Conservation (phyloP, 2,329 filamentous ascomycete genomes). For the Pseudocercospora eumusae region DNA sequence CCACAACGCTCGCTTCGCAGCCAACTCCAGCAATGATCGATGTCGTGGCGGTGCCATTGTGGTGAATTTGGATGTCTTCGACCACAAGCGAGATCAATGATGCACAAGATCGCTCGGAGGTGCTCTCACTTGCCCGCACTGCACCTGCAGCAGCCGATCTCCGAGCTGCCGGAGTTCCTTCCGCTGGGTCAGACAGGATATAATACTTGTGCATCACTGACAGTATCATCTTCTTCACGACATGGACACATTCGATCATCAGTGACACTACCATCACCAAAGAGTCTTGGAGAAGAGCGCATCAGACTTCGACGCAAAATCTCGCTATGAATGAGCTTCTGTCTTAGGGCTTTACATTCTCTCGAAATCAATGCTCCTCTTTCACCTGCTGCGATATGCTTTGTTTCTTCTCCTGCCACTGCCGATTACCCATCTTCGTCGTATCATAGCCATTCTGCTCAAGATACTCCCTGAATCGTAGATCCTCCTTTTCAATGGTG, state of each 20-base stretch:
- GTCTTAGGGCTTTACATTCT: neutral
- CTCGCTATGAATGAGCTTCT: neutral
- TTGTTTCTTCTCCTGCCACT: constrained; percentile 12
- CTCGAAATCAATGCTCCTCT: neutral
- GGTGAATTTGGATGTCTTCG: neutral
- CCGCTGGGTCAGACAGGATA: neutral
- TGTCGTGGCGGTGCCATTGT: constrained; percentile 38
- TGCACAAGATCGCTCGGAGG: neutral
- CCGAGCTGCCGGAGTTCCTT: neutral
- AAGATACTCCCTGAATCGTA: constrained; percentile 72
- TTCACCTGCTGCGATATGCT: constrained; percentile 5
- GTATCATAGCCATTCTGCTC: constrained; percentile 74
- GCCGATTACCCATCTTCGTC: constrained; percentile 33
- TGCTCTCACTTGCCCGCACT: neutral
- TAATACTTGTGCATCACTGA: neutral
- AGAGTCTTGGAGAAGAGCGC: neutral
- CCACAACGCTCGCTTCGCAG: constrained; percentile 28
- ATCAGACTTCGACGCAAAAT: neutral
- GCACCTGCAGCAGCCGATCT: neutral
- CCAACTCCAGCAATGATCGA: constrained; percentile 35
- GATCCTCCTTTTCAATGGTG: constrained; percentile 78
- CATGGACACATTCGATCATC: neutral
- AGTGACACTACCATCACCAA: neutral
- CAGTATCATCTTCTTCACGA: neutral
- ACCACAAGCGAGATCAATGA: neutral